Base-by-base conservation (phyloP, 805 yeast species). In the Nakazawaea peltata region DNA sequence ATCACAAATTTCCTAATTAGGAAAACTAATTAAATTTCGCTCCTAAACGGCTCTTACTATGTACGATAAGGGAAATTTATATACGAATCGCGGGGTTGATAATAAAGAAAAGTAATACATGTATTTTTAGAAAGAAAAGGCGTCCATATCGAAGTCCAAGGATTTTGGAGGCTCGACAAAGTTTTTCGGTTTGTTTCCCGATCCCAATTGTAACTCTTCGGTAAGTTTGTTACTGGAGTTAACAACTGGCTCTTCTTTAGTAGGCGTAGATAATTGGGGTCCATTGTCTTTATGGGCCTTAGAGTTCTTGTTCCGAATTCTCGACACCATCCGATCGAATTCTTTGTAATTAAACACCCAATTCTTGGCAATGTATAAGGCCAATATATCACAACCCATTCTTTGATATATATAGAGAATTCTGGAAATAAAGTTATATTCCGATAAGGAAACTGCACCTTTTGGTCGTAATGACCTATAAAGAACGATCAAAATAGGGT, bases 321-420 rank as follows among this genome's bases (percentile, higher is more conserved):
- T n/a, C n/a, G n/a, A n/a, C n/a, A n/a, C n/a, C n/a, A n/a, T n/a
- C n/a, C n/a, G 24, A 31, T 44, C 44, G 16, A 42, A 39, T 3
- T 44, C 46, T 6, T 28, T 32, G 16, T 39, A 37, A 14, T 36
- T 40, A 49, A 86, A 87, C 21, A 59, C 58, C 96, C 96, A 88
- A 41, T 71, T 74, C 32, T 63, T 64, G 2, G 81, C 61, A 30
- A 87, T 53, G 34, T 74, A 67, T 17, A 83, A 50, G 0, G 87
- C 77, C 28, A 90, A 54, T 41, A 77, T 72, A 47, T 88, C 94
- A 57, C 97, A 88, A 0, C 97, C 97, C 95, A 88, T 85, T 39
- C 94, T 65, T 12, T 74, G 67, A 48, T 86, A 83, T 41, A 86
- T 79, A 25, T 69, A 61, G 6, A 82, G 67, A 6, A 79, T 80